Evolutionary conservation across 2,329 filamentous ascomycete species (phyloP).

Genomic region (Hypoxylon sp.): DNA sequence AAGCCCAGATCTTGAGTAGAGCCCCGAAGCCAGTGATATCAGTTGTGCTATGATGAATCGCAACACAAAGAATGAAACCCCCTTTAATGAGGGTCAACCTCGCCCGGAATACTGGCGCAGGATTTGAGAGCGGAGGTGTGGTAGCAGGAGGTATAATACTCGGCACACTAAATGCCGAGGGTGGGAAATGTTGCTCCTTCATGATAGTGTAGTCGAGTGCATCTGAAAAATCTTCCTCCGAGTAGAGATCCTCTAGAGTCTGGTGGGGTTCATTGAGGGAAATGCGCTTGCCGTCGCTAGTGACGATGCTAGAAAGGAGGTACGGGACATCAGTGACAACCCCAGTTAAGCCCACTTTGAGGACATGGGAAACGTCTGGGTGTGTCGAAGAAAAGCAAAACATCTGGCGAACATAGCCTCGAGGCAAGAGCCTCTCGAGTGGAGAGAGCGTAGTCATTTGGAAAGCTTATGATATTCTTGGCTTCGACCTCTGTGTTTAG

Average conservation of each 20-base stretch:
- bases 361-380: constrained; percentile 11
- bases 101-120: constrained; percentile 50
- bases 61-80: constrained; percentile 49
- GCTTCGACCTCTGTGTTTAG: background rate
- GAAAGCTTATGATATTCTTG: background rate
- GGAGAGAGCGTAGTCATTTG: constrained; percentile 46
- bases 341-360: constrained; percentile 42
- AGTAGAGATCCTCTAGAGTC: constrained; percentile 45
- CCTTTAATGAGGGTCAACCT: constrained; percentile 46
- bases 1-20: constrained; percentile 52
- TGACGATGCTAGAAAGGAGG: constrained; percentile 47
- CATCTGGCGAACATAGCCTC: constrained; percentile 51
- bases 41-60: constrained; percentile 50
- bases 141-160: constrained; percentile 44
- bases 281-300: constrained; percentile 26
- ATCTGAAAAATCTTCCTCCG: constrained; percentile 45
- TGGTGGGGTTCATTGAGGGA: constrained; percentile 41
- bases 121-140: constrained; percentile 40
- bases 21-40: constrained; percentile 53
- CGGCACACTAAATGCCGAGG: constrained; percentile 38
- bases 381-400: constrained; percentile 49
- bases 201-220: constrained; percentile 46
- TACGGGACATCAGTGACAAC: constrained; percentile 48
- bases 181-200: constrained; percentile 47
- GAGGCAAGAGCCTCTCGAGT: constrained; percentile 52